Base-by-base conservation (phyloP, 2,329 filamentous ascomycete genomes). In the Penicillium brevicompactum region DNA sequence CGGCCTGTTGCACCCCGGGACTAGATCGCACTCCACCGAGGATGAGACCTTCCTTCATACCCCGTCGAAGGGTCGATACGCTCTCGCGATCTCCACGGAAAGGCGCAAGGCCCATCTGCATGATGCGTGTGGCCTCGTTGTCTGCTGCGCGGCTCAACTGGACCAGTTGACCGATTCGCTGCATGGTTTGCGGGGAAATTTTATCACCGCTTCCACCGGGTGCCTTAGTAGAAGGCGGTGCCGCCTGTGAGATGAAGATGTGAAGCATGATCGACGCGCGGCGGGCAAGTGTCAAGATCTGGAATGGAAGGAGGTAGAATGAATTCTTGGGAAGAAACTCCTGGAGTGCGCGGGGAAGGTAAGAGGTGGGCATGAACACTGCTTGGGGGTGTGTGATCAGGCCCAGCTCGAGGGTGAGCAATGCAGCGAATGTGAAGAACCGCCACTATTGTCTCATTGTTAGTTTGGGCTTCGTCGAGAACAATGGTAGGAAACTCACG, bases 31-130 rank as follows among this genome's bases (percentile, higher is more conserved):
- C 89, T 13, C 87, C 92, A 69, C 95, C 95, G 72, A 95, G 87
- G 48, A 97, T 86, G 63, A 97, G 78, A 83, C 91, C 96, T 67
- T 94, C 90, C 74, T 87, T 89, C 75, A 97, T 84, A 66, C 88
- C 89, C 40, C 82, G 82, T 58, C 86, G 83, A 67, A 95, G 75
- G 56, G 85, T 85, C 43, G 79, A 79, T 45, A 88, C 77, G n/a
- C 80, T 80, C 57, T 84, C 82, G 34, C 82, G 76, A 67, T 95
- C 88, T n/a, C 87, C 87, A 48, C 81, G 84, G 73, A 92, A 97
- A 0, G 93, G 93, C 49, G 86, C 86, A 72, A 92, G 83, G 67
- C 95, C 91, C 71, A 96, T 80, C 45, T 88, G 86, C 70, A 96
- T 76, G 57, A 96, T 73, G 51, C 88, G 81, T 6, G 78, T 77